These are phyloP conservation scores for Candida caryicola DNA, from an alignment of 805 yeast species.

Conservation along the genomic window DNA sequence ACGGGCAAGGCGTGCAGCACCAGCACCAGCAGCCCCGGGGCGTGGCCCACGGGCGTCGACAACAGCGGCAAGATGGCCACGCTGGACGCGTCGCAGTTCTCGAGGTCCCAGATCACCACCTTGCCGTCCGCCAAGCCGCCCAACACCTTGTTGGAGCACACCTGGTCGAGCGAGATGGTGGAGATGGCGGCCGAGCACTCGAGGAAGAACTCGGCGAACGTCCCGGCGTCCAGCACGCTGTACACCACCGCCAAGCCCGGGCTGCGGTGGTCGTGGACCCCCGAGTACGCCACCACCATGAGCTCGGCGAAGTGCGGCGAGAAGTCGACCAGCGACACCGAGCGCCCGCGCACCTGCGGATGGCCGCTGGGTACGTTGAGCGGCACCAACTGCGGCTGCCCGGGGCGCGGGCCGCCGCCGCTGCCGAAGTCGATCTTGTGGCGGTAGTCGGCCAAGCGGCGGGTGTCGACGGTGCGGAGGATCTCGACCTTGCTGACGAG, in stretches of 20 bases:
- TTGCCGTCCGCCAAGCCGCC: conserved; percentile 53
- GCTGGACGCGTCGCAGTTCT: conserved; percentile 2
- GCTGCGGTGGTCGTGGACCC: background rate
- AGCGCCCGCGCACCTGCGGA: background rate
- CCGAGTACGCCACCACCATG: conserved; percentile 9
- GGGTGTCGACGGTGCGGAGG: conserved; percentile 2
- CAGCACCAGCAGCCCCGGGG: conserved; percentile 3
- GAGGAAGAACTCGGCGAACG: conserved; percentile 38
- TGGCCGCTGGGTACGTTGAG: background rate
- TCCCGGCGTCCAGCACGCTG: conserved; percentile 4
- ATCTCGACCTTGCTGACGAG: conserved; percentile 19
- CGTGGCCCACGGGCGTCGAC: conserved; percentile 21
- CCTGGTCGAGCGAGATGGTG: conserved; percentile 38
- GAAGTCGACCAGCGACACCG: conserved; percentile 6
- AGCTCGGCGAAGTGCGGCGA: conserved; percentile 16
- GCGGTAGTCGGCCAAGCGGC: conserved; percentile 5
- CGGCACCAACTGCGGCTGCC: background rate
- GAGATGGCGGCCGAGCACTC: conserved; percentile 40
- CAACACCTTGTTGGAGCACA: conserved; percentile 38
- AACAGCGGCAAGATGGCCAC: conserved; percentile 22
- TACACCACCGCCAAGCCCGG: conserved; percentile 13
- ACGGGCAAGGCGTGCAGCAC: conserved; percentile 20
- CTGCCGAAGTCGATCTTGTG: conserved; percentile 6
- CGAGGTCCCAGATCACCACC: conserved; percentile 49
- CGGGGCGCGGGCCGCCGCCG: conserved; percentile 1